These are phyloP conservation scores for Geosmithia morbida DNA, from an alignment of 2,329 filamentous ascomycete species.

Conservation along the genomic window DNA sequence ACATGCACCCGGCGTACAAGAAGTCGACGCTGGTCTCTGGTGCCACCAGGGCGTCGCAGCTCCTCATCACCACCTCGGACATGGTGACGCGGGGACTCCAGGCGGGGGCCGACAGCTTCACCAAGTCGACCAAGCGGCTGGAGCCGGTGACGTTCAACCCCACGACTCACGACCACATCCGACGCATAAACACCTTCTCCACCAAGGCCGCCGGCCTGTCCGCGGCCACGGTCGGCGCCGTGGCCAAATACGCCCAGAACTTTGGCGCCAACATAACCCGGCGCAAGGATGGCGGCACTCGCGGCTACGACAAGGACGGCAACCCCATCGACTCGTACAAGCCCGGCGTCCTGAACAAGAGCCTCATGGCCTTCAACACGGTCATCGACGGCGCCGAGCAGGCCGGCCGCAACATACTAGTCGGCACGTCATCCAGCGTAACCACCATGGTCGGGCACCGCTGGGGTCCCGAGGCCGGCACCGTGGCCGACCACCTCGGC, in stretches of 20 bases:
- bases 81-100: constrained; percentile 67
- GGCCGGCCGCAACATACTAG: constrained; percentile 64
- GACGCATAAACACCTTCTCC: constrained; percentile 82
- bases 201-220: constrained; percentile 65
- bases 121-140: constrained; percentile 63
- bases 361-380: constrained; percentile 89
- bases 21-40: constrained; percentile 76
- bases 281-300: constrained; percentile 35
- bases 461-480: constrained; percentile 75
- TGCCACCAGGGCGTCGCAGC: constrained; percentile 73
- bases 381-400: constrained; percentile 89
- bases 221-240: constrained; percentile 73
- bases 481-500: constrained; percentile 60
- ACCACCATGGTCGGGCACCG: constrained; percentile 78
- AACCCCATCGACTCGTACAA: constrained; percentile 56
- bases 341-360: constrained; percentile 88
- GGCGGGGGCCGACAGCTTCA: constrained; percentile 65
- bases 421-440: constrained; percentile 61
- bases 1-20: constrained; percentile 82
- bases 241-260: constrained; percentile 77
- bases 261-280: constrained; percentile 57
- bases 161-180: constrained; percentile 68
- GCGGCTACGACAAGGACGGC: constrained; percentile 57
- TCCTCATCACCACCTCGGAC: constrained; percentile 79
- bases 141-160: constrained; percentile 83